Conservation (phyloP, 2,329 filamentous ascomycete genomes). For the Epichloe uncinata region DNA sequence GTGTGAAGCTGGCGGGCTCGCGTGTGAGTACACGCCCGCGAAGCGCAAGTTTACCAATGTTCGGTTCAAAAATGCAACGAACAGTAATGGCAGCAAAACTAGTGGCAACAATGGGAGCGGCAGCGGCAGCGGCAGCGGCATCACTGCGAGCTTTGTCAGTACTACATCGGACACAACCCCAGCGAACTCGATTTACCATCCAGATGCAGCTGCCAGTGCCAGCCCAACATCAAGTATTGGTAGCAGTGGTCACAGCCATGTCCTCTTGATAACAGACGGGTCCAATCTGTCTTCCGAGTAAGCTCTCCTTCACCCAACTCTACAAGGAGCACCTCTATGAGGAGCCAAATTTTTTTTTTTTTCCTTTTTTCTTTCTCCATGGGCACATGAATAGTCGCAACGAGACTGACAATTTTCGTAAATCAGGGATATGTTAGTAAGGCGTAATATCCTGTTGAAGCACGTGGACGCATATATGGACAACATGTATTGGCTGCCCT, state of each 20-base stretch:
- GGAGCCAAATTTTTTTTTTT: background rate
- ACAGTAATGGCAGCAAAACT: background rate
- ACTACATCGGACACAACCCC: background rate
- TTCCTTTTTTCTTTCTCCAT: no score
- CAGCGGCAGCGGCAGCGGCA: no score
- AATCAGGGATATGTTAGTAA: conserved; percentile 19
- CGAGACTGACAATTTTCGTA: background rate
- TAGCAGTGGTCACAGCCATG: conserved; percentile 6
- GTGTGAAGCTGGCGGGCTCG: conserved; percentile 21
- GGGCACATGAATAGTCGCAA: background rate
- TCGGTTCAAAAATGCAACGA: conserved; percentile 10
- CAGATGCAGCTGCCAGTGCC: conserved; percentile 9
- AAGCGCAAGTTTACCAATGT: conserved; percentile 26
- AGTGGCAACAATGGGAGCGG: background rate
- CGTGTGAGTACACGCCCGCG: conserved; percentile 26
- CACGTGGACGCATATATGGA: conserved; percentile 28
- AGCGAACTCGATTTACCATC: conserved; percentile 4
- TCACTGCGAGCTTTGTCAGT: background rate
- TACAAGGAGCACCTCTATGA: background rate
- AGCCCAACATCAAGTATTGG: conserved; percentile 9
- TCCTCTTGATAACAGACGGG: conserved; percentile 13
- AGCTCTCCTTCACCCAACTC: conserved; percentile 1
- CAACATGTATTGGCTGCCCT: conserved; percentile 24
- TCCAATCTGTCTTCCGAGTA: conserved; percentile 17
- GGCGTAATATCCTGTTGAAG: conserved; percentile 21